A percentile compares a stretch with the other conserved stretches of the same genome.
Evolutionary conservation across 345 rosid species (phyloP).

Genomic region (Populus pruinosa): DNA sequence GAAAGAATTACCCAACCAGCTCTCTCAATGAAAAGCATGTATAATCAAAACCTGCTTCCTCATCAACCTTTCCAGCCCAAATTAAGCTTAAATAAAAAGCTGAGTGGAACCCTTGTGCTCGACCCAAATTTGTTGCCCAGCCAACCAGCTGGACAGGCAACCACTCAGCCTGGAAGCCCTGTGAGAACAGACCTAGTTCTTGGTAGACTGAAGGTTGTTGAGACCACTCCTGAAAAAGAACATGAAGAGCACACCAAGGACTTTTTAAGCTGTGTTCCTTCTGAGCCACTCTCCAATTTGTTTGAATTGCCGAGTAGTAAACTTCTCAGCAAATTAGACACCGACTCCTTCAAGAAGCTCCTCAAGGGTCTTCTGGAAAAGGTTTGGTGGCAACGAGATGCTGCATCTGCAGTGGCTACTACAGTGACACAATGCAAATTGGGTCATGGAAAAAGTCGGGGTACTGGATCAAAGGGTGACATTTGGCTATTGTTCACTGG

Average conservation of each 20-base stretch:
- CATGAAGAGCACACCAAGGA: constrained; percentile 45
- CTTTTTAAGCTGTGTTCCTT: constrained; percentile 62
- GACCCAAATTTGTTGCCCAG: constrained; percentile 30
- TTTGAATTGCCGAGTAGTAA: constrained; percentile 41
- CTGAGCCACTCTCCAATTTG: constrained; percentile 49
- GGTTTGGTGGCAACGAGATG: constrained; percentile 95
- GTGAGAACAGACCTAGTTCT: constrained; percentile 84
- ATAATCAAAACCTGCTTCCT: constrained; percentile 48
- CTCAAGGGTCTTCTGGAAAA: constrained; percentile 67
- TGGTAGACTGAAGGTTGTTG: constrained; percentile 50
- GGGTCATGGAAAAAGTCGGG: constrained; percentile 62
- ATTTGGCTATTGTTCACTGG: constrained; percentile 83
- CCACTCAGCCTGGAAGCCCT: constrained; percentile 61
- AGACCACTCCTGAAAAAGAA: constrained; percentile 29
- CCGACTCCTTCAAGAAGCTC: constrained; percentile 71
- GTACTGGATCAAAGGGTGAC: constrained; percentile 59
- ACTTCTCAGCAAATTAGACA: constrained; percentile 41
- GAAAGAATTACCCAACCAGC: constrained; percentile 50
- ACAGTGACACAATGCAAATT: constrained; percentile 64
- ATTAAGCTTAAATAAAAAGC: constrained; percentile 45
- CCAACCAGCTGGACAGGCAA: constrained; percentile 28
- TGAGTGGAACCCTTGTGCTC: constrained; percentile 32
- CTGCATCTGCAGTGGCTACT: constrained; percentile 79
- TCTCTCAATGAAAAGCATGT: constrained; percentile 44
- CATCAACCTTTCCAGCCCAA: constrained; percentile 65